These are phyloP conservation scores for Globisporangium iwayamae DNA, from an alignment of 352 stramenopile genomes.

Conservation along the genomic window DNA sequence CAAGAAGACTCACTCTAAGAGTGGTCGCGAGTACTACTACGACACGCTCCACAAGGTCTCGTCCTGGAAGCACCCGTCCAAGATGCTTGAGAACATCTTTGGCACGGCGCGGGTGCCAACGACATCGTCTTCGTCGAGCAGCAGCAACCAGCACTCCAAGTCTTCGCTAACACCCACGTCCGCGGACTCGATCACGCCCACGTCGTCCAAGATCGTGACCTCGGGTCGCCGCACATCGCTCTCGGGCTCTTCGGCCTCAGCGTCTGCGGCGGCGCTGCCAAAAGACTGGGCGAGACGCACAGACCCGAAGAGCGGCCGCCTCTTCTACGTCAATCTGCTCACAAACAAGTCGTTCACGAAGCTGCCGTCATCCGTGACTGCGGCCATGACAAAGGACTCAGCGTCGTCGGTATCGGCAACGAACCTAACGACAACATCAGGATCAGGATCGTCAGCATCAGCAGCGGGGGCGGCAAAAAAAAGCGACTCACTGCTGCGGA, in stretches of 20 bases:
- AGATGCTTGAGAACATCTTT: constrained; percentile 63
- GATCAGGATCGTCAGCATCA: constrained; percentile 4
- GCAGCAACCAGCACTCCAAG: constrained; percentile 13
- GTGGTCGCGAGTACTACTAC: constrained; percentile 70
- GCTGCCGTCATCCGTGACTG: constrained; percentile 68
- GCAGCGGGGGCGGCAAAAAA: constrained; percentile 11
- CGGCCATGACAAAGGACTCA: constrained; percentile 37
- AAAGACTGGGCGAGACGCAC: constrained; percentile 79
- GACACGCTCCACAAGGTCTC: constrained; percentile 67
- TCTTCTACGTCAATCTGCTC: constrained; percentile 83
- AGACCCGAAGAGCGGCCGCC: constrained; percentile 69
- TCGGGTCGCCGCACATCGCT: constrained; percentile 18
- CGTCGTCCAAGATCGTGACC: constrained; percentile 24
- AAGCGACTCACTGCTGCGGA: constrained; percentile 13
- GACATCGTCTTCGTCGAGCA: not conserved
- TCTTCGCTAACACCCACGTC: constrained; percentile 22
- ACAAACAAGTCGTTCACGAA: constrained; percentile 81
- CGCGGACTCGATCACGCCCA: constrained; percentile 37
- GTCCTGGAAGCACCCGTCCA: constrained; percentile 66
- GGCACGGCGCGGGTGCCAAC: constrained; percentile 20
- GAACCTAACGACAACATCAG: constrained; percentile 11
- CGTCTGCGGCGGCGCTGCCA: constrained; percentile 36
- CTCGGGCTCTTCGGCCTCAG: constrained; percentile 26
- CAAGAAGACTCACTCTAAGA: constrained; percentile 70
- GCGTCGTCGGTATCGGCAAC: not conserved